Evolutionary conservation across 257 asterid genomes (phyloP), one percentile per base, ranked within the genome.

Genomic region (Nemophila menziesii): DNA sequence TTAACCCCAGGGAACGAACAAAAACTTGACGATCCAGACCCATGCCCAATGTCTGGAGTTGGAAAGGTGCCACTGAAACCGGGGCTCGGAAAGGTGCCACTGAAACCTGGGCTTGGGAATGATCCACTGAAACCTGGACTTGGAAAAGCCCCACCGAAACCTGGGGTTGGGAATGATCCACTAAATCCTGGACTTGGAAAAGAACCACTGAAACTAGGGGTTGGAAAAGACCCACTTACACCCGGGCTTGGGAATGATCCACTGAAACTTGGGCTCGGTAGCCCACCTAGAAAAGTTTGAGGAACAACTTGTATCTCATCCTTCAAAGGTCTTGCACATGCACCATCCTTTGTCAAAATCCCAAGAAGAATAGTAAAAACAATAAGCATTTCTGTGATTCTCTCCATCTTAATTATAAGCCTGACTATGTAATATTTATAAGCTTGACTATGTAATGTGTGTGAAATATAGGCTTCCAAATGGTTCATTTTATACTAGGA

Each of bases 1-100:
- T 19, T 45, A 24, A 45, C 37, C 2, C 50, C 50, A 45, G 50
- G 50, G 4, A 20, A 45, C 11, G 50, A 45, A 24, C 50, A 45
- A 0, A 45, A 12, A 15, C 34, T n/a, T 0, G 50, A 45, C 2
- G 50, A 10, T 8, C 50, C 50, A 9, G 14, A 18, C 11, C 46
- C 43, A 14, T n/a, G 6, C 4, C 24, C 48, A 18, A 21, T 24
- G 7, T 14, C 4, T n/a, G 18, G 6, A 0, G 50, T 21, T 1
- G 50, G 16, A 6, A 33, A 33, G 4, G 14, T 7, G 9, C 46
- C 33, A 17, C 23, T 23, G 16, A 45, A 11, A 14, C 36, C 50
- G 15, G 50, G 50, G 16, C 34, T 21, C 16, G 50, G 33, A 22
- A 20, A 22, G 15, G 50, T 11, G 8, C 34, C 50, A 22, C 34